Conservation (phyloP, 2,329 filamentous ascomycete species). For the Thielaviopsis populi region DNA sequence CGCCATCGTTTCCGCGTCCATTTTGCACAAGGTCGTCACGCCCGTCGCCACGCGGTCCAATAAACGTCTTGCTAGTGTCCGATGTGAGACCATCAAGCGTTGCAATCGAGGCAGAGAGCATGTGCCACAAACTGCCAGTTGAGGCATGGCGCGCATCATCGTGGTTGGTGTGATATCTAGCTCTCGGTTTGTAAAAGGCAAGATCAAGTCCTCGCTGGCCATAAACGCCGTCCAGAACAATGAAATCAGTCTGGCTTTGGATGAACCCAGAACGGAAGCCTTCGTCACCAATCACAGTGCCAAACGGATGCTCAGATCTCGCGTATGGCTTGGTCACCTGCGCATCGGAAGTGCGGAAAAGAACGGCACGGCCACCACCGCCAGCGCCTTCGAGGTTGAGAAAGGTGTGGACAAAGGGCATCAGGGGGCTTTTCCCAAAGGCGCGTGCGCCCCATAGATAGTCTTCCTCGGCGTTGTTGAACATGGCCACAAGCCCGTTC, state of each 20-base stretch:
- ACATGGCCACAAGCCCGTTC: slow-evolving; percentile 64
- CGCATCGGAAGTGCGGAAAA: slow-evolving; percentile 79
- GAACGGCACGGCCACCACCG: slow-evolving; percentile 70
- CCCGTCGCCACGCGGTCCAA: slow-evolving; percentile 39
- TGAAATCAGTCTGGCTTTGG: slow-evolving; percentile 77
- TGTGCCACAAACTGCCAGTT: slow-evolving; percentile 68
- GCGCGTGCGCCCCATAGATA: slow-evolving; percentile 74
- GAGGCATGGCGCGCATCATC: slow-evolving; percentile 73
- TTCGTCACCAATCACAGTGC: slow-evolving; percentile 66
- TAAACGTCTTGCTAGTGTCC: slow-evolving; percentile 51
- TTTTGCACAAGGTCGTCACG: slow-evolving; percentile 48
- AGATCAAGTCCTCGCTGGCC: slow-evolving; percentile 82
- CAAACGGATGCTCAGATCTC: slow-evolving; percentile 60
- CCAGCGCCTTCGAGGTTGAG: slow-evolving; percentile 91
- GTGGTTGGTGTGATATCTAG: slow-evolving; percentile 80
- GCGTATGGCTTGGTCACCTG: slow-evolving; percentile 72
- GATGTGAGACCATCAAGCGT: slow-evolving; percentile 59
- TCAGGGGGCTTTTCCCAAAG: slow-evolving; percentile 69
- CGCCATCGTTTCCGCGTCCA: slow-evolving; percentile 51
- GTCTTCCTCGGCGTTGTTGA: slow-evolving; percentile 96
- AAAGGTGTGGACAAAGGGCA: slow-evolving; percentile 71
- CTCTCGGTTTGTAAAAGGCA: slow-evolving; percentile 75
- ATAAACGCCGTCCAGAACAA: slow-evolving; percentile 60
- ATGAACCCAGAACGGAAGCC: slow-evolving; percentile 69
- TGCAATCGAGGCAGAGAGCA: slow-evolving; percentile 71